Percentiles rank a stretch among this genome's conserved stretches.
phyloP scores from a whole-genome alignment of 2,329 filamentous ascomycete species.

The Thelonectria discophora region DNA sequence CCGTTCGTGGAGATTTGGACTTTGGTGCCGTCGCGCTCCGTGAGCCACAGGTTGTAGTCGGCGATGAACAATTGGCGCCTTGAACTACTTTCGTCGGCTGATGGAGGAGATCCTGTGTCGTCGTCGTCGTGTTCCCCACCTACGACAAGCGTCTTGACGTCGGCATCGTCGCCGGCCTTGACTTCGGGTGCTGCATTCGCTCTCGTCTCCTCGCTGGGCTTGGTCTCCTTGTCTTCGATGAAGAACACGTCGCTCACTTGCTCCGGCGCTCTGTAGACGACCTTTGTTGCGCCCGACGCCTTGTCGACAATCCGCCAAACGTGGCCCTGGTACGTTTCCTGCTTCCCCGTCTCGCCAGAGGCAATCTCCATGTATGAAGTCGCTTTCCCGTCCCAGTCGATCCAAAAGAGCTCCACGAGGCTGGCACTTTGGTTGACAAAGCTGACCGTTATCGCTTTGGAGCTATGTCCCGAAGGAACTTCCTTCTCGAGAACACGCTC shows the following conservation, averaged over 20 bases:
- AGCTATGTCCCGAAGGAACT: constrained; percentile 29
- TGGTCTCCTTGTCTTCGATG: constrained; percentile 19
- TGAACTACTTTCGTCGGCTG: neutral
- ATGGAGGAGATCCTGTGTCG: neutral
- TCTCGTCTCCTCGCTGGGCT: neutral
- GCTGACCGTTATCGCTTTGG: constrained; percentile 25
- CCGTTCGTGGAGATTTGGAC: constrained; percentile 33
- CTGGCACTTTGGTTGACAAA: constrained; percentile 39
- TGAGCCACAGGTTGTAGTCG: constrained; percentile 27
- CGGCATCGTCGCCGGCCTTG: neutral
- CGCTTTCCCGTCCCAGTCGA: constrained; percentile 34
- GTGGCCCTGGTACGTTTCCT: constrained; percentile 34
- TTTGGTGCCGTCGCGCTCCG: constrained; percentile 8
- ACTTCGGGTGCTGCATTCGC: neutral
- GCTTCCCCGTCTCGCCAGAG: constrained; percentile 21
- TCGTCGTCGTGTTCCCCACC: neutral
- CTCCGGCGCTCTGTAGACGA: constrained; percentile 29
- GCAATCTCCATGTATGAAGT: constrained; percentile 30
- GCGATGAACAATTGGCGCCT: constrained; percentile 5
- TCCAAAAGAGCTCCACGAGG: constrained; percentile 36
- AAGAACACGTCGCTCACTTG: constrained; percentile 25
- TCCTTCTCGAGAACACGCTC: constrained; percentile 29
- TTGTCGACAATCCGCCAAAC: constrained; percentile 34
- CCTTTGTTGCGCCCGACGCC: constrained; percentile 17
- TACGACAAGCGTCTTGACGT: neutral